Evolutionary conservation across 139 green algal genomes (phyloP), one percentile per base, ranked within the genome.

Genomic region (Desmodesmus armatus): DNA sequence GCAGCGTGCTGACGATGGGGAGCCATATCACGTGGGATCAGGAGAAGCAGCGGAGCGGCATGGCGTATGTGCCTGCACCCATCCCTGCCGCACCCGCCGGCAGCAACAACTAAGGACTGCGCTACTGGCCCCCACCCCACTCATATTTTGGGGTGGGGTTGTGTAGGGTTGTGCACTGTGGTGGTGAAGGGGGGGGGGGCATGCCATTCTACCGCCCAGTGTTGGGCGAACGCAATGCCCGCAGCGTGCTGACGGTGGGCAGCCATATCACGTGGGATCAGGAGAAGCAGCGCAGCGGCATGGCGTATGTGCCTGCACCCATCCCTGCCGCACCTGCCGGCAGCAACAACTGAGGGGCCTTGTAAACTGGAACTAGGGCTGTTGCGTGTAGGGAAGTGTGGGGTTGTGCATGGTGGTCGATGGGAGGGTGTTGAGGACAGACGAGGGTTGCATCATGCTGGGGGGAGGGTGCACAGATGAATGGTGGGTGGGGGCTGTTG

Each of bases 1-100:
- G 92, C 69, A 94, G 89, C 19, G 90, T 92, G 44, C 87, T 98
- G 58, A 98, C 96, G n/a, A 98, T 98, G 95, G 91, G 96, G 27
- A 91, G 94, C 11, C 96, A 99, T 84, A 89, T 93, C 33, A 83
- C 82, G 3, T 92, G 88, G 88, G 90, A 92, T 81, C 40, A 40
- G 3, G 88, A 92, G 25, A 84, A 87, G 37, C 47, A 85, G 23
- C 92, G 91, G 65, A n/a, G n/a, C n/a, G n/a, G 49, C 67, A 49
- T 37, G 13, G 87, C 47, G 7, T 88, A 88, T 23, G 80, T 88
- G 2, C 58, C 87, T n/a, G 55, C 76, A 0, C 27, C 80, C 25
- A 88, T 87, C 47, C 87, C 83, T n/a, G n/a, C 63, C 74, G 7
- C 85, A 88, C 35, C 71, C 33, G 51, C 78, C 73, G 40, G 58